These are phyloP conservation scores for Penicillium thymicola DNA, from an alignment of 2,329 filamentous ascomycete species.

Conservation along the genomic window DNA sequence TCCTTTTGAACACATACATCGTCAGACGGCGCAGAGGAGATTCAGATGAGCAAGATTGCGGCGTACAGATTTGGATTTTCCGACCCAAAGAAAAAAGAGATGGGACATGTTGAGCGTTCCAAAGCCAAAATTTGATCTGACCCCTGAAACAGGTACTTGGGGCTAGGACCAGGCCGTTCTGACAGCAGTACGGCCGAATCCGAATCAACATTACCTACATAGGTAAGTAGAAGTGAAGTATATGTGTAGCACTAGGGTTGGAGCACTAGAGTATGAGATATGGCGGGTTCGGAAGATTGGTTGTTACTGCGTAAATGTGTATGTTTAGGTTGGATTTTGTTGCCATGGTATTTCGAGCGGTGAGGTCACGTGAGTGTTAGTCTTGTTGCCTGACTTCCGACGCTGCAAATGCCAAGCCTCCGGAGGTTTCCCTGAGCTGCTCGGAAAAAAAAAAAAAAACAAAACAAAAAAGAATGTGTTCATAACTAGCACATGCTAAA, in stretches of 20 bases:
- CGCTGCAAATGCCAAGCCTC: too few species aligned
- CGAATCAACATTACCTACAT: not conserved
- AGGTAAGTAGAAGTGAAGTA: not conserved
- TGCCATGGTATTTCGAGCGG: too few species aligned
- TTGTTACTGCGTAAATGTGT: too few species aligned
- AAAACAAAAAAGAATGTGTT: too few species aligned
- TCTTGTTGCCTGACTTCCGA: too few species aligned
- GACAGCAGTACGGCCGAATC: not conserved
- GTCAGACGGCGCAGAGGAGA: constrained; percentile 65
- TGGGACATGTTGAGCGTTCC: not conserved
- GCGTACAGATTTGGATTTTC: constrained; percentile 55
- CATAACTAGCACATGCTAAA: too few species aligned
- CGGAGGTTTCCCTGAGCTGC: too few species aligned
- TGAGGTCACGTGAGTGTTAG: too few species aligned
- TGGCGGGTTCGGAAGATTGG: not conserved
- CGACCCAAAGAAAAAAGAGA: constrained; percentile 16
- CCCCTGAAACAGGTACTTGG: not conserved
- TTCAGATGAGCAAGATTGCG: constrained; percentile 64
- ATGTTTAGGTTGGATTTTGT: too few species aligned
- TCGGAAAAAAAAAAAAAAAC: too few species aligned
- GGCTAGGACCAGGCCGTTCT: not conserved
- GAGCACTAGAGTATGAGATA: not conserved
- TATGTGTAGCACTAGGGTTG: not conserved
- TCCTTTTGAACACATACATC: constrained; percentile 64
- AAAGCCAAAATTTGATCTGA: constrained; percentile 14